Evolutionary conservation across 768 basidiomycete species (phyloP).

Genomic region (Phaffia australis): DNA sequence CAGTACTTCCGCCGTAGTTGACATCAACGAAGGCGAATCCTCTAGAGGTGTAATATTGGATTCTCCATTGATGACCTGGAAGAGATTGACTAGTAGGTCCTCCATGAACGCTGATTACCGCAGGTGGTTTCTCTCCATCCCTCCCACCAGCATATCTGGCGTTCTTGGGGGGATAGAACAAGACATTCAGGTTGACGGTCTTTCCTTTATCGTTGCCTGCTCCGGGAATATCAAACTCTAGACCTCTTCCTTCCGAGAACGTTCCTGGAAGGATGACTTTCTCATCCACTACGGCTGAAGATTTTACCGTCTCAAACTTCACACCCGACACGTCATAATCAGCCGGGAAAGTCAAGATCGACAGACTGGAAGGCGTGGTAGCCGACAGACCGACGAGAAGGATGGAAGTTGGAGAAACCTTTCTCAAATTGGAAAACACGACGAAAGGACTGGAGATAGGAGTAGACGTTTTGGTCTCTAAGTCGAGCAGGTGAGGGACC

Average conservation of each 20-base stretch:
- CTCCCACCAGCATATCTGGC: slow-evolving; percentile 47
- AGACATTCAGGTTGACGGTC: slow-evolving; percentile 44
- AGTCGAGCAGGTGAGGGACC: slow-evolving; percentile 42
- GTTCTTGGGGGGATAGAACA: slow-evolving; percentile 60
- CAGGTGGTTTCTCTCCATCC: slow-evolving; percentile 54
- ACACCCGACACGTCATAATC: slow-evolving; percentile 10
- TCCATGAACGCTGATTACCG: slow-evolving; percentile 56
- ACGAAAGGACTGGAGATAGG: slow-evolving; percentile 21
- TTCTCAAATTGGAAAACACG: slow-evolving; percentile 22
- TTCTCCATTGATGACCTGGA: slow-evolving; percentile 3
- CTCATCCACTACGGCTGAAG: slow-evolving; percentile 1
- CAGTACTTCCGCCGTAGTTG: slow-evolving; percentile 61
- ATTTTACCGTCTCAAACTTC: slow-evolving; percentile 5
- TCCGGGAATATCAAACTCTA: slow-evolving; percentile 15
- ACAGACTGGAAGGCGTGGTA: slow-evolving; percentile 3
- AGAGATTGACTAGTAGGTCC: slow-evolving; percentile 49
- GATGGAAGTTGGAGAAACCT: slow-evolving; percentile 8
- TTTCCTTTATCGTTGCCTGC: slow-evolving; percentile 13
- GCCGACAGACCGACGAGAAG: slow-evolving; percentile 9
- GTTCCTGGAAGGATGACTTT: not conserved
- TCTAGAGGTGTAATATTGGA: slow-evolving; percentile 28
- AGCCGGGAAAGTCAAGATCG: slow-evolving; percentile 24
- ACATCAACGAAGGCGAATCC: slow-evolving; percentile 51
- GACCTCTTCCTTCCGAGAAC: slow-evolving; percentile 14
- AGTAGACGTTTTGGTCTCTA: slow-evolving; percentile 29